Evolutionary conservation across 1,284 basidiomycete genomes (phyloP).

Genomic region (Austroboletus niveus): DNA sequence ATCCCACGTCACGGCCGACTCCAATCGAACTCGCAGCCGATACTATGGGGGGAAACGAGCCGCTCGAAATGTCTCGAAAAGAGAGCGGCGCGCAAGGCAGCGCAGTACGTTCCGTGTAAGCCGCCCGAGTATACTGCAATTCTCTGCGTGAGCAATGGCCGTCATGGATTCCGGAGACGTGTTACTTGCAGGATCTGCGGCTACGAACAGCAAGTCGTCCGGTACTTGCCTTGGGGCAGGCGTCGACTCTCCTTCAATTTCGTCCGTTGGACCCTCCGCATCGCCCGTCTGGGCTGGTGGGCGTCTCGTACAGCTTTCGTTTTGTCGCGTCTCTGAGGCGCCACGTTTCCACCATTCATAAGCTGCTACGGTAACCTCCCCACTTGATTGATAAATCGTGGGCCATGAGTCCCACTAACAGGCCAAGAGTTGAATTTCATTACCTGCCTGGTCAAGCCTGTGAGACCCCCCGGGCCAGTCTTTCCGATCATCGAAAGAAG

Average conservation of each 20-base stretch:
- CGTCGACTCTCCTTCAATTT: background rate
- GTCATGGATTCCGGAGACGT: background rate
- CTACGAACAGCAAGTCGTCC: constrained; percentile 16
- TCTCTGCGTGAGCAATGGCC: constrained; percentile 1
- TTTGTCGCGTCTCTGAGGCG: constrained; percentile 6
- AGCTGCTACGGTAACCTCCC: constrained; percentile 25
- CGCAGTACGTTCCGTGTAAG: constrained; percentile 47
- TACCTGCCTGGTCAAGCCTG: constrained; percentile 23
- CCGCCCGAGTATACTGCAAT: constrained; percentile 48
- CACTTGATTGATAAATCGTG: constrained; percentile 15
- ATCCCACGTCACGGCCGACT: background rate
- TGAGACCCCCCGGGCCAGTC: background rate
- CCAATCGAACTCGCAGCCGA: constrained; percentile 16
- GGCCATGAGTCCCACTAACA: constrained; percentile 5
- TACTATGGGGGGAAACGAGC: constrained; percentile 39
- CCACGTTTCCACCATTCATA: constrained; percentile 32
- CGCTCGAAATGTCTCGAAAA: constrained; percentile 53
- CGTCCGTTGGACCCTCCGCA: background rate
- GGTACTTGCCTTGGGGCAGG: constrained; percentile 6
- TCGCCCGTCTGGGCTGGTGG: background rate
- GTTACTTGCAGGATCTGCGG: constrained; percentile 25
- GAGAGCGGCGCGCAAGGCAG: constrained; percentile 48
- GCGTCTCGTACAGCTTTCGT: constrained; percentile 1
- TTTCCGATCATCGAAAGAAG: background rate
- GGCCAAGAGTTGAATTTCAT: background rate